Evolutionary conservation across 2,329 filamentous ascomycete genomes (phyloP), one percentile per base, ranked within the genome.

Genomic region (Talaromyces sp.): DNA sequence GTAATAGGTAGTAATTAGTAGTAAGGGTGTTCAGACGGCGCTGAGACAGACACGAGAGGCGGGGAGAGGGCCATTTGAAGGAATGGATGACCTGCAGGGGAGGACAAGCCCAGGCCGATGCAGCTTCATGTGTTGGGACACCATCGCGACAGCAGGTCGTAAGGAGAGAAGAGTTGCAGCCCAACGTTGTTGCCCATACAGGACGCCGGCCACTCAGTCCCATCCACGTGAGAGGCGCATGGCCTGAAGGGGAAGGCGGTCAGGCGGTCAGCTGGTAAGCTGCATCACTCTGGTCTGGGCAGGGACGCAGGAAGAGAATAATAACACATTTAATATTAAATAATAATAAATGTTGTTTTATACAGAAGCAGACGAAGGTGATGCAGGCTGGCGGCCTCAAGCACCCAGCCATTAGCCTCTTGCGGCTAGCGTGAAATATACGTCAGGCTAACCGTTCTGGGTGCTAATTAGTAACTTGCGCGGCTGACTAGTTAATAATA

Each of bases 151-250:
- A 51, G 32, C 43, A 38, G 32, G 50, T 58, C 29, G 53, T 52
- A 46, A 21, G 43, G 43, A 53, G 43, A 24, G 50, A 54, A 27
- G 59, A 49, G 56, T 62, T 62, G 60, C 56, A 62, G 60, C 60
- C 60, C 60, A 62, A 62, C 52, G 54, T 59, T 59, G 60, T 59
- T 59, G 60, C 60, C 60, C 60, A 61, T 55, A 61, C 59, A 55
- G 38, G 54, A 61, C 50, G 55, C 55, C 41, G 49, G 9, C 49
- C 49, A 52, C 24, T 52, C 49, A 52, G 49, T 52, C 49, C 8
- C 24, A 52, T 27, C 49, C 49, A 52, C 49, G 49, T 52, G 49
- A 52, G 49, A 17, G 17, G 17, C 19, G 49, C 24, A 29, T n/a
- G 49, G 49, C 49, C 49, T 13, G 17, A 29, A n/a, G 26, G 4